These are phyloP conservation scores for Ananas comosus DNA, from an alignment of 176 grass and related monocot genomes.

Conservation along the genomic window DNA sequence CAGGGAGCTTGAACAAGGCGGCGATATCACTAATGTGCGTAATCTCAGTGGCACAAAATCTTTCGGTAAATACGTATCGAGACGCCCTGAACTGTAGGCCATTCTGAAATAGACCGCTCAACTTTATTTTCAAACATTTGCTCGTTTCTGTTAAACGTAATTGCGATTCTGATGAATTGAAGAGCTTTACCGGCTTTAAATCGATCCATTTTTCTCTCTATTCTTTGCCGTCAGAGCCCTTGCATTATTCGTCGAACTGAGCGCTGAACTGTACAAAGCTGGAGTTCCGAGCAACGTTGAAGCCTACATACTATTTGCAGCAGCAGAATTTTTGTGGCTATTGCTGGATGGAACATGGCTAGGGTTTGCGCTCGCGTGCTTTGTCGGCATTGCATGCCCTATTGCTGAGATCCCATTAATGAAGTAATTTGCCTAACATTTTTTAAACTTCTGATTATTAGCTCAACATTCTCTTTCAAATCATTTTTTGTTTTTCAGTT, in stretches of 20 bases:
- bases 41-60: background rate
- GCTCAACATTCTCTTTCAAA: background rate
- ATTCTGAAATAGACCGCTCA: no score
- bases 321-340: slow-evolving; percentile 63
- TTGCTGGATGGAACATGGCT: slow-evolving; percentile 71
- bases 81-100: background rate
- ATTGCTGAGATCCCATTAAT: slow-evolving; percentile 77
- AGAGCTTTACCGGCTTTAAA: no score
- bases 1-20: slow-evolving; percentile 40
- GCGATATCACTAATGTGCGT: slow-evolving; percentile 47
- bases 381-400: slow-evolving; percentile 63
- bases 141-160: background rate
- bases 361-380: slow-evolving; percentile 76
- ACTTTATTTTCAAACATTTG: background rate
- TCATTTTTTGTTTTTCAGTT: no score
- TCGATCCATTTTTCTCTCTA: background rate
- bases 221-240: slow-evolving; percentile 40
- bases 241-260: slow-evolving; percentile 65
- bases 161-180: no score
- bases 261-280: slow-evolving; percentile 76
- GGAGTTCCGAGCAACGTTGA: slow-evolving; percentile 53
- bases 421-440: slow-evolving; percentile 36
- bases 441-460: background rate
- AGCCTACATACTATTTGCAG: slow-evolving; percentile 53
- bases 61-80: background rate